Conservation (phyloP, 495 filamentous ascomycete genomes). For the Pyrenula aspistea region DNA sequence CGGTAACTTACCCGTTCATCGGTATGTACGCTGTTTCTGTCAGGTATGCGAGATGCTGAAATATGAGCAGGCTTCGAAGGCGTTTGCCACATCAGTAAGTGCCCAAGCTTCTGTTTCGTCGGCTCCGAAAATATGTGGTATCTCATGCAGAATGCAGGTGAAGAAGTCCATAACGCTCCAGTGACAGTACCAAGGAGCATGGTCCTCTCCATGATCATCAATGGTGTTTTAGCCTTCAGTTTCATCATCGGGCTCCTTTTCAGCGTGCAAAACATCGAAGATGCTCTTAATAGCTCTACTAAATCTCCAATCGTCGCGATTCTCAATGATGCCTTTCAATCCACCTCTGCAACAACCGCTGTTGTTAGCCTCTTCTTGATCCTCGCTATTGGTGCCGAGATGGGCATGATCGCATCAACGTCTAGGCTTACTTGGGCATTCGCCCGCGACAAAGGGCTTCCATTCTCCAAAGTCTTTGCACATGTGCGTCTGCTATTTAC, state of each 20-base stretch:
- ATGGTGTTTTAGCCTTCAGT: slow-evolving; percentile 25
- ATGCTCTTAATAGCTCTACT: slow-evolving; percentile 18
- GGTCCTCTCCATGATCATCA: slow-evolving; percentile 25
- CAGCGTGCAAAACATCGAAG: slow-evolving; percentile 25
- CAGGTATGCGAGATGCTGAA: not conserved
- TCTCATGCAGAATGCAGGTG: slow-evolving; percentile 13
- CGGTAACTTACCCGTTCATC: slow-evolving; percentile 16
- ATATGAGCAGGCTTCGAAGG: slow-evolving; percentile 17
- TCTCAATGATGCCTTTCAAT: slow-evolving; percentile 17
- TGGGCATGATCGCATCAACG: slow-evolving; percentile 26
- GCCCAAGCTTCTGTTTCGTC: not conserved
- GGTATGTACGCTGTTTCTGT: slow-evolving; percentile 8
- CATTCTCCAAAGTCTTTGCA: slow-evolving; percentile 24
- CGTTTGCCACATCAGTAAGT: slow-evolving; percentile 19
- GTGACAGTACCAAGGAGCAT: slow-evolving; percentile 32
- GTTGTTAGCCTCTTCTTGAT: slow-evolving; percentile 27
- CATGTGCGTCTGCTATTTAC: slow-evolving; percentile 6
- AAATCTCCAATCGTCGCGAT: slow-evolving; percentile 27
- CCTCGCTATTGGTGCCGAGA: slow-evolving; percentile 26
- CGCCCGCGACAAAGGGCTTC: slow-evolving; percentile 37
- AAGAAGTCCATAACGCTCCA: slow-evolving; percentile 36
- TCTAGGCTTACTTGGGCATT: slow-evolving; percentile 37
- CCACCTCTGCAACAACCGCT: slow-evolving; percentile 17
- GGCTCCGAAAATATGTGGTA: not conserved
- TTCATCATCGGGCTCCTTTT: slow-evolving; percentile 35